These are phyloP conservation scores for Rutstroemia sp. DNA, from an alignment of 2,329 filamentous ascomycete genomes.

Conservation along the genomic window DNA sequence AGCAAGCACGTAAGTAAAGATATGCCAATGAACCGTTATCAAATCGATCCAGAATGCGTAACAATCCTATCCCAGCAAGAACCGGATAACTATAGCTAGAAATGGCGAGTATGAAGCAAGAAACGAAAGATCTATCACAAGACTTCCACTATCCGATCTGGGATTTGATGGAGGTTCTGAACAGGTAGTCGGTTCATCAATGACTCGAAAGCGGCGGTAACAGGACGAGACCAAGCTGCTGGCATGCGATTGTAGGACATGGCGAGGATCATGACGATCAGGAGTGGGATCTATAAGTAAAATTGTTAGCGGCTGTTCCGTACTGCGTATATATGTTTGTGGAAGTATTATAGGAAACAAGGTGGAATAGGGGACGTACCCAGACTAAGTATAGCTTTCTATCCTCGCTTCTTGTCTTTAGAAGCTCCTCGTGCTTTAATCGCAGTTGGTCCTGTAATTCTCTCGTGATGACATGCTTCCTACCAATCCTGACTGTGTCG, in stretches of 20 bases:
- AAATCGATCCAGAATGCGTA: neutral
- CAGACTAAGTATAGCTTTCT: conserved; percentile 62
- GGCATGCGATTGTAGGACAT: conserved; percentile 47
- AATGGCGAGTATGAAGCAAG: neutral
- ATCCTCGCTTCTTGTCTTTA: conserved; percentile 57
- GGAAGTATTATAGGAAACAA: neutral
- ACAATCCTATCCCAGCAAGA: neutral
- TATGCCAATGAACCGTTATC: neutral
- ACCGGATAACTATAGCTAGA: neutral
- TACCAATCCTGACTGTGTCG: conserved; percentile 50
- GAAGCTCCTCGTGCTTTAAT: conserved; percentile 51
- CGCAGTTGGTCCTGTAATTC: conserved; percentile 59
- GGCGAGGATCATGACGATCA: conserved; percentile 40
- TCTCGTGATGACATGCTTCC: conserved; percentile 55
- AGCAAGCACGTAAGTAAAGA: neutral
- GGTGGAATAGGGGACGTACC: conserved; percentile 36
- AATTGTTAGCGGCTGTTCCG: neutral
- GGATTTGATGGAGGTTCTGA: conserved; percentile 5
- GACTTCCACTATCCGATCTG: conserved; percentile 24
- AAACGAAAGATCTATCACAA: conserved; percentile 9
- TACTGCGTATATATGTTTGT: neutral
- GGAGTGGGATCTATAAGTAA: conserved; percentile 40
- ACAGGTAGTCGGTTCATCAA: conserved; percentile 11
- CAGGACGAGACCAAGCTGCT: conserved; percentile 31
- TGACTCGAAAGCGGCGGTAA: conserved; percentile 12